phyloP scores from a whole-genome alignment of 768 basidiomycete species.

The Termitomyces sp. region DNA sequence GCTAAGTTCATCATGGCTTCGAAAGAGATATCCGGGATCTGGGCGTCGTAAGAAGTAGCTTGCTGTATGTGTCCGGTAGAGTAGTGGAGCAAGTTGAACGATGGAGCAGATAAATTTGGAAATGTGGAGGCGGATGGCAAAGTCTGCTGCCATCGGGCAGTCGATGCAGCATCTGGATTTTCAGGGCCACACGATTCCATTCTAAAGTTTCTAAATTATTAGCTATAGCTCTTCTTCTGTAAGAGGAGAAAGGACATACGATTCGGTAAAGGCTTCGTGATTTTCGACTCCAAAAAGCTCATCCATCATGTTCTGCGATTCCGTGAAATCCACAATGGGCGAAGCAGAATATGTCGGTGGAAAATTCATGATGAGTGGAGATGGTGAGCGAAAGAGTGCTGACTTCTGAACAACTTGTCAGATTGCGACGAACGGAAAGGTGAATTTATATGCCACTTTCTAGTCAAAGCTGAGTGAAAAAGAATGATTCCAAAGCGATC shows the following conservation, averaged over 20 bases:
- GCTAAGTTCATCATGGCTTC: neutral
- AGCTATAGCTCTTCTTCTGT: neutral
- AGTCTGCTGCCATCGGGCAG: neutral
- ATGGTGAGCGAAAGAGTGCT: neutral
- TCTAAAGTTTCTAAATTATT: neutral
- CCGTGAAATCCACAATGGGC: too few relatives aligned
- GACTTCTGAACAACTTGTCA: neutral
- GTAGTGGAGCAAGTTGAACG: neutral
- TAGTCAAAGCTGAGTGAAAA: slow-evolving; percentile 1
- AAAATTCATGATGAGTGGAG: neutral
- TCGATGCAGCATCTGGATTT: neutral
- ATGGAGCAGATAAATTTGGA: too few relatives aligned
- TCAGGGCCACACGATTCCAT: neutral
- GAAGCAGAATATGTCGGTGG: neutral
- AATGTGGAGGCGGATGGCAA: neutral
- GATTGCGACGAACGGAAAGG: too few relatives aligned
- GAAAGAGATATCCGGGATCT: neutral
- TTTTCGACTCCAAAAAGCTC: neutral
- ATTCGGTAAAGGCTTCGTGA: neutral
- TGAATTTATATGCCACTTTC: neutral
- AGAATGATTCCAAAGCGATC: neutral
- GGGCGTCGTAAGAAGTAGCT: neutral
- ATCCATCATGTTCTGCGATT: neutral
- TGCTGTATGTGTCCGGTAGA: neutral
- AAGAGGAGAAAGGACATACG: neutral